phyloP scores from a whole-genome alignment of 176 grass and related monocot species.

The Puya raimondii region DNA sequence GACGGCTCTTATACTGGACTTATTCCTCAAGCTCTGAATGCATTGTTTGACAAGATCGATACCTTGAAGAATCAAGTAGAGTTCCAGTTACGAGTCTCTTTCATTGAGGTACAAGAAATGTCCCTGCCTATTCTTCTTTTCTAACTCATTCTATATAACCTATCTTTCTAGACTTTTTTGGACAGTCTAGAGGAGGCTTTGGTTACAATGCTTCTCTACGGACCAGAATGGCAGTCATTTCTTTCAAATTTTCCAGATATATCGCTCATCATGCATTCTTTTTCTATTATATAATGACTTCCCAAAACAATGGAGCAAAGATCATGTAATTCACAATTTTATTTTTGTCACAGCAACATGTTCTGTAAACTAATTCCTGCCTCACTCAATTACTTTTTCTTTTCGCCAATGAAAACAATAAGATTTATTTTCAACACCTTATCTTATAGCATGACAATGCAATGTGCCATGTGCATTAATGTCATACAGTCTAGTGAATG shows the following conservation, averaged over 20 bases:
- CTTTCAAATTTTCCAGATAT: no score
- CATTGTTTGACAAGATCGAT: slow-evolving; percentile 71
- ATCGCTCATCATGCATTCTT: no score
- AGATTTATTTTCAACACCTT: not conserved
- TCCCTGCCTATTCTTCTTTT: not conserved
- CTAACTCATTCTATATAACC: not conserved
- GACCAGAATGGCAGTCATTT: no score
- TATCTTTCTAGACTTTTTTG: not conserved
- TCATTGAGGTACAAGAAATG: slow-evolving; percentile 68
- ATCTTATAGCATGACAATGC: not conserved
- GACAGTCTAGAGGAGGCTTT: no score
- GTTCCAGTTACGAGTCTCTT: slow-evolving; percentile 83
- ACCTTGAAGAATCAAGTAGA: slow-evolving; percentile 69
- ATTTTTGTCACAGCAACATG: no score
- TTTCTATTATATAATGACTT: no score
- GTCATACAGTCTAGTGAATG: not conserved
- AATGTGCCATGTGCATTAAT: not conserved
- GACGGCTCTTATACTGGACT: slow-evolving; percentile 55
- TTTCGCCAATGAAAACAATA: not conserved
- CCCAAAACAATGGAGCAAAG: no score
- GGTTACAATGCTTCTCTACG: no score
- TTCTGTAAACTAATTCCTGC: no score
- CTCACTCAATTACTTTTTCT: no score
- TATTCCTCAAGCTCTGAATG: slow-evolving; percentile 75
- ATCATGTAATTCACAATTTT: no score